Conservation (phyloP, 2,329 filamentous ascomycete genomes). For the Fusarium sp. region DNA sequence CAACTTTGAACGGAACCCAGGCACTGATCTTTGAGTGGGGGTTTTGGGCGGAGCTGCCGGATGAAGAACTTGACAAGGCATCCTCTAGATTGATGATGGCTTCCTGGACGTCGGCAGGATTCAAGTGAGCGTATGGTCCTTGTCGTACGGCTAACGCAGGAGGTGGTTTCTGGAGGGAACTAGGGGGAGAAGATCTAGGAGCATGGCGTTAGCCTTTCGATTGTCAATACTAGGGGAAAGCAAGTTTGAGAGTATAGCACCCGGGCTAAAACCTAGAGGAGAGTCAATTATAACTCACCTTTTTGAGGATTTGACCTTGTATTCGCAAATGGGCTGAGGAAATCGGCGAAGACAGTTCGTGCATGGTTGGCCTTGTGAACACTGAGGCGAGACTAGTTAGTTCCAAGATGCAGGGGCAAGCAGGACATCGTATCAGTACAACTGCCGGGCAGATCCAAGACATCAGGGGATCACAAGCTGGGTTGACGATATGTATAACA, state of each 20-base stretch:
- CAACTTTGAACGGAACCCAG: slow-evolving; percentile 42
- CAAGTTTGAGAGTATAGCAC: no score
- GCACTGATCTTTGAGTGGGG: slow-evolving; percentile 24
- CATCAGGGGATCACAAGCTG: background rate
- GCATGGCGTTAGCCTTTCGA: slow-evolving; percentile 3
- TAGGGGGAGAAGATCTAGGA: slow-evolving; percentile 15
- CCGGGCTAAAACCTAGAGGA: background rate
- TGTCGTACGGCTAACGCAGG: slow-evolving; percentile 36
- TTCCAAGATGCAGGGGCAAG: background rate
- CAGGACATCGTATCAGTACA: background rate
- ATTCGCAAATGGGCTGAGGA: slow-evolving; percentile 64
- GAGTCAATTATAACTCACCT: slow-evolving; percentile 20
- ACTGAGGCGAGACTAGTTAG: slow-evolving; percentile 51
- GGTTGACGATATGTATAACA: background rate
- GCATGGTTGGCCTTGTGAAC: slow-evolving; percentile 66
- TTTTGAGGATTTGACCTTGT: slow-evolving; percentile 48
- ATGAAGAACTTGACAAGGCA: slow-evolving; percentile 4
- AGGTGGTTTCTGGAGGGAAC: slow-evolving; percentile 22
- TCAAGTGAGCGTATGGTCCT: slow-evolving; percentile 53
- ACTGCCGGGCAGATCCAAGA: background rate
- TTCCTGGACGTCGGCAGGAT: slow-evolving; percentile 49
- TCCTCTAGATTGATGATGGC: slow-evolving; percentile 50
- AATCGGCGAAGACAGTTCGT: slow-evolving; percentile 65
- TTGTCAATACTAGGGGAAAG: background rate
- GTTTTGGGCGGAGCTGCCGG: background rate